A percentile compares a stretch with the other conserved stretches of the same genome.
Evolutionary conservation across 1,284 basidiomycete genomes (phyloP).

Genomic region (Cryptococcus deneoformans): DNA sequence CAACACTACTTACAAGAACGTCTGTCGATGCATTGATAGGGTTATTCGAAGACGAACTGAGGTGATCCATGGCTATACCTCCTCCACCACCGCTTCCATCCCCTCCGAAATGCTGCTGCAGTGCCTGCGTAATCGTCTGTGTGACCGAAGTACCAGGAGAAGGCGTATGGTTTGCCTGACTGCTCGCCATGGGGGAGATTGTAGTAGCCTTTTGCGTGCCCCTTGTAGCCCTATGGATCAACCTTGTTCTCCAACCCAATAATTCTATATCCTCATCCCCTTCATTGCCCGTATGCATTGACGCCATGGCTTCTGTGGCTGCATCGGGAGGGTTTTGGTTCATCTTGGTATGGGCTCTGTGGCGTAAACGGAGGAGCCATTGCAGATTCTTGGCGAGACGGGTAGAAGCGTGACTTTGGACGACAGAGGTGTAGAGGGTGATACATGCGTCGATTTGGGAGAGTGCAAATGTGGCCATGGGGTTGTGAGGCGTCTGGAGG

Average conservation of each 20-base stretch:
- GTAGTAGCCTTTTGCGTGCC: conserved; percentile 12
- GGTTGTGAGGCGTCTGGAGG: conserved; percentile 23
- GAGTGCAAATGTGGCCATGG: conserved; percentile 22
- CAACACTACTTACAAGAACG: conserved; percentile 11
- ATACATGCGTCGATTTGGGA: conserved; percentile 26
- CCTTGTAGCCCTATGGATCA: conserved; percentile 21
- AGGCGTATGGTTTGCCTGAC: neutral
- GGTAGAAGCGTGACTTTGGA: conserved; percentile 13
- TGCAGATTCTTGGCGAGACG: conserved; percentile 24
- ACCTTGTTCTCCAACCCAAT: conserved; percentile 27
- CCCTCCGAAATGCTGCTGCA: conserved; percentile 16
- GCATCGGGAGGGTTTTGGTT: neutral
- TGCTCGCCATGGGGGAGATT: conserved; percentile 4
- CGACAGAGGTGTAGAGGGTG: conserved; percentile 19
- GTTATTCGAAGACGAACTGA: no score
- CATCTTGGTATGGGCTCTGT: conserved; percentile 15
- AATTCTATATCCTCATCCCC: conserved; percentile 20
- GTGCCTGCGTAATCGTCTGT: conserved; percentile 9
- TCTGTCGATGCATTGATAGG: conserved; percentile 10
- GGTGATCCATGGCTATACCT: no score
- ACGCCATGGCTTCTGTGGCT: no score
- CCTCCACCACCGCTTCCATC: neutral
- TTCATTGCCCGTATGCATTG: neutral
- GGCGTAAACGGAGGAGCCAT: conserved; percentile 24
- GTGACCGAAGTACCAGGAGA: neutral